Percentiles rank a stretch among this genome's conserved stretches.
Evolutionary conservation across 2,329 filamentous ascomycete species (phyloP).

Genomic region (Diplocarpon rosae): DNA sequence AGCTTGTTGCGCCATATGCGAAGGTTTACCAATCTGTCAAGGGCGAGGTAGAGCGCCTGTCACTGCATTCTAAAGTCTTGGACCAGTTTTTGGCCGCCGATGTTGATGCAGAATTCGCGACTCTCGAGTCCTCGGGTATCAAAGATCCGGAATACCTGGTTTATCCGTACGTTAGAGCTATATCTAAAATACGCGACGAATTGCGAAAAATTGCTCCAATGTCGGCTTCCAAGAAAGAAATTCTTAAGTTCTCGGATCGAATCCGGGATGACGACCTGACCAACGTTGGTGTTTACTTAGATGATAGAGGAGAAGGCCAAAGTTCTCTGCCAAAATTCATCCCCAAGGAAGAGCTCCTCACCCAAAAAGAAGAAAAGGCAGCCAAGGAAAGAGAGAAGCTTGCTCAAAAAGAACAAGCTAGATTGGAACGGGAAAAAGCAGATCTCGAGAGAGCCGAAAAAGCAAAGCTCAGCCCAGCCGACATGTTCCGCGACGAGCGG

Average conservation of each 20-base stretch:
- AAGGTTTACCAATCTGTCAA: slow-evolving; percentile 36
- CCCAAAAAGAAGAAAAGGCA: slow-evolving; percentile 47
- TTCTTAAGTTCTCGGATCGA: slow-evolving; percentile 66
- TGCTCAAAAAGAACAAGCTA: slow-evolving; percentile 44
- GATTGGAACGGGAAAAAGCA: slow-evolving; percentile 36
- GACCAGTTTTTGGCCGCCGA: slow-evolving; percentile 33
- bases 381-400: slow-evolving; percentile 51
- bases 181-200: slow-evolving; percentile 49
- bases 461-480: slow-evolving; percentile 42
- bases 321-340: slow-evolving; percentile 64
- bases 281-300: slow-evolving; percentile 75
- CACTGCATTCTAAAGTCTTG: slow-evolving; percentile 37
- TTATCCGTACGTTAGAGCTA: slow-evolving; percentile 43
- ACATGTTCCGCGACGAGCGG: slow-evolving; percentile 47
- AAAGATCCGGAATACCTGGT: slow-evolving; percentile 42
- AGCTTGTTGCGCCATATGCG: slow-evolving; percentile 37
- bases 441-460: slow-evolving; percentile 46
- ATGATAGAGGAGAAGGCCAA: slow-evolving; percentile 59
- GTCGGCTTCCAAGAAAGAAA: slow-evolving; percentile 51
- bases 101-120: slow-evolving; percentile 37
- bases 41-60: slow-evolving; percentile 35
- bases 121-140: slow-evolving; percentile 34
- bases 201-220: slow-evolving; percentile 43
- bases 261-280: slow-evolving; percentile 75
- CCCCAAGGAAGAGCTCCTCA: slow-evolving; percentile 40